Percentiles rank a stretch among this genome's conserved stretches.
These are phyloP conservation scores for Brassica balearica DNA, from an alignment of 441 rosid species.

Conservation along the genomic window DNA sequence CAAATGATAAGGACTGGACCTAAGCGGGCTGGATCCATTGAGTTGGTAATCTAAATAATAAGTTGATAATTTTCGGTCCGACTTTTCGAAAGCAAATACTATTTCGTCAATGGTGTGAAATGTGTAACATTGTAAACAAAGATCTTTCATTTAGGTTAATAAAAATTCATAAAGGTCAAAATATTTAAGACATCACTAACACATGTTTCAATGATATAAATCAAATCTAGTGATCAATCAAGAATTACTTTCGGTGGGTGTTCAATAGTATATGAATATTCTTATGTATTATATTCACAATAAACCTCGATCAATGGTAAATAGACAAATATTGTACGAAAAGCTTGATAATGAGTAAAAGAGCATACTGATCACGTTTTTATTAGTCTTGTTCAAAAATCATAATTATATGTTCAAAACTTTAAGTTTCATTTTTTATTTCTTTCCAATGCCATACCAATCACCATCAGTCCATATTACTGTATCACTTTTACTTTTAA, in stretches of 20 bases:
- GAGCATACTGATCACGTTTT: conserved; percentile 13
- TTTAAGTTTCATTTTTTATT: conserved; percentile 23
- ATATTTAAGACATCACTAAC: conserved; percentile 6
- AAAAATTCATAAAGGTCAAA: conserved; percentile 1
- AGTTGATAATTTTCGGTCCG: background rate
- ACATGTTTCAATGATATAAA: conserved; percentile 22
- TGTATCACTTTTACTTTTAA: conserved; percentile 6
- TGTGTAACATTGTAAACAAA: background rate
- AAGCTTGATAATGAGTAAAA: conserved; percentile 29
- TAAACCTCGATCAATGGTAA: conserved; percentile 33
- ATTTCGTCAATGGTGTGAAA: background rate
- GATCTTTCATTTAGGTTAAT: background rate
- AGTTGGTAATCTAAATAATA: background rate
- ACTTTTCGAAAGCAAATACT: background rate
- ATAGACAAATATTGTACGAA: conserved; percentile 41
- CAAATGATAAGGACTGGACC: background rate
- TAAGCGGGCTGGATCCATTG: conserved; percentile 13
- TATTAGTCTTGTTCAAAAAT: conserved; percentile 19
- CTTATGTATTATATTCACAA: conserved; percentile 26
- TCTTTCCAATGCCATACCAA: conserved; percentile 21
- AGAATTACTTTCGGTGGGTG: conserved; percentile 39
- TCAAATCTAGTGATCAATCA: conserved; percentile 28
- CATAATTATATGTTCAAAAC: conserved; percentile 19
- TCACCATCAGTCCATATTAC: conserved; percentile 12
- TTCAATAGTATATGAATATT: conserved; percentile 14